These are phyloP conservation scores for Globisporangium yorkense DNA, from an alignment of 352 stramenopile genomes.

Conservation along the genomic window DNA sequence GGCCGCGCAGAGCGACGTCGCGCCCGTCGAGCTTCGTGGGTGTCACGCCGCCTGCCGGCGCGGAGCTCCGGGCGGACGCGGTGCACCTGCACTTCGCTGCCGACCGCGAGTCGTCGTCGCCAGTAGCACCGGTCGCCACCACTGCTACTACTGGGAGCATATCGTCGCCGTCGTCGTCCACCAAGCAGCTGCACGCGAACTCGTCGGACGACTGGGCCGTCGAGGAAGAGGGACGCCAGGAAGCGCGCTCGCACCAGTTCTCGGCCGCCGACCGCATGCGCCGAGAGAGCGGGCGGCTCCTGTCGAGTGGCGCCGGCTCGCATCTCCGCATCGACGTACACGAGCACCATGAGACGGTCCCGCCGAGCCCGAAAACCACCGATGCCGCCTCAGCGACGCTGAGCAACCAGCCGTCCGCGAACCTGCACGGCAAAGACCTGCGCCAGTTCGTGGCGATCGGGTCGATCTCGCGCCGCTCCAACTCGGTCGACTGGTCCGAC, in stretches of 20 bases:
- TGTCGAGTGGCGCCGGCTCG: background rate
- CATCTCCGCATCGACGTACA: slow-evolving; percentile 6
- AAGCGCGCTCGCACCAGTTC: slow-evolving; percentile 2
- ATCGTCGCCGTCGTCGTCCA: background rate
- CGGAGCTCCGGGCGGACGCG: background rate
- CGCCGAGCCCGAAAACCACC: background rate
- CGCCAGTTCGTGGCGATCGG: slow-evolving; percentile 53
- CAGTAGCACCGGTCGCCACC: background rate
- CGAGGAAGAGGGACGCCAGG: slow-evolving; percentile 4
- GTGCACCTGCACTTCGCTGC: background rate
- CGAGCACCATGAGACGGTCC: background rate
- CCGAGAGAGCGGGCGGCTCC: background rate
- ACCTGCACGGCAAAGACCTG: slow-evolving; percentile 61
- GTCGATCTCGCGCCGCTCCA: slow-evolving; percentile 36
- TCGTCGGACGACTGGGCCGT: slow-evolving; percentile 12
- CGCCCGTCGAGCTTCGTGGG: slow-evolving; percentile 8
- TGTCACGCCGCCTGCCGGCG: slow-evolving; percentile 2
- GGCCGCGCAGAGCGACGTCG: background rate
- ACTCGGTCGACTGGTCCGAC: slow-evolving; percentile 69
- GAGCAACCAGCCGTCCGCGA: slow-evolving; percentile 14
- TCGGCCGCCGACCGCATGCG: background rate
- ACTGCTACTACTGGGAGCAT: background rate
- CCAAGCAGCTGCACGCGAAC: slow-evolving; percentile 4
- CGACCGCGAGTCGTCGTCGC: background rate
- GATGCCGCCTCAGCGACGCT: background rate